Conservation (phyloP, 1,139 yeast species). For the Hansenula lynferdii region DNA sequence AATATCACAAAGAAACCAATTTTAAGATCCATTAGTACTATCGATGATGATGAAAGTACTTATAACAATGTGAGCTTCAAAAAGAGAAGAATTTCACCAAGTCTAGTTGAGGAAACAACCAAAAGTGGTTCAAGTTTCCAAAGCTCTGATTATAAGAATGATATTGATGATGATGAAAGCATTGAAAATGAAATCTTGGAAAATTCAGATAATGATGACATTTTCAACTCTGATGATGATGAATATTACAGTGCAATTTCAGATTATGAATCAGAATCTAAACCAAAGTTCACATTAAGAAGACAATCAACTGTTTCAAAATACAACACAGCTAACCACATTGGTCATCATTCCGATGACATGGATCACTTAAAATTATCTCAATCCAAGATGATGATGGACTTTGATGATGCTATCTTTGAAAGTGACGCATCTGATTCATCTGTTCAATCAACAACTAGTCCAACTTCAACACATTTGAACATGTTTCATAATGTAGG, state of each 20-base stretch:
- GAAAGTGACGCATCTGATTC: slow-evolving; percentile 9
- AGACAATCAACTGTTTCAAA: slow-evolving; percentile 2
- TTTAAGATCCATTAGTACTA: slow-evolving; percentile 22
- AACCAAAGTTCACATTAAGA: slow-evolving; percentile 3
- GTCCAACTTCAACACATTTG: slow-evolving; percentile 6
- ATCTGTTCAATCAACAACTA: slow-evolving; percentile 7
- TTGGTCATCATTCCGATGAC: neutral
- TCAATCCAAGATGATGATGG: neutral
- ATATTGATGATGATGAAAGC: slow-evolving; percentile 8
- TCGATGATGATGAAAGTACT: slow-evolving; percentile 23
- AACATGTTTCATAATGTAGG: slow-evolving; percentile 1
- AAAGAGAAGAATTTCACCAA: slow-evolving; percentile 16
- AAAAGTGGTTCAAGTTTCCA: slow-evolving; percentile 1
- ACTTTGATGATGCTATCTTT: slow-evolving; percentile 1
- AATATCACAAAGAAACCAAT: slow-evolving; percentile 16
- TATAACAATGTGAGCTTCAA: slow-evolving; percentile 22
- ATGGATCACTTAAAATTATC: neutral
- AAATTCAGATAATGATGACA: slow-evolving; percentile 16
- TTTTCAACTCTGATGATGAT: slow-evolving; percentile 22
- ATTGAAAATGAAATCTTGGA: slow-evolving; percentile 13
- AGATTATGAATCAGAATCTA: slow-evolving; percentile 17
- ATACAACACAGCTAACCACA: neutral
- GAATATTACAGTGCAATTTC: slow-evolving; percentile 22
- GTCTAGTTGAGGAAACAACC: no score
- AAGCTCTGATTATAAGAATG: neutral